Conservation (phyloP, 2,329 filamentous ascomycete genomes). For the Pseudopyrenochaeta lycopersici region DNA sequence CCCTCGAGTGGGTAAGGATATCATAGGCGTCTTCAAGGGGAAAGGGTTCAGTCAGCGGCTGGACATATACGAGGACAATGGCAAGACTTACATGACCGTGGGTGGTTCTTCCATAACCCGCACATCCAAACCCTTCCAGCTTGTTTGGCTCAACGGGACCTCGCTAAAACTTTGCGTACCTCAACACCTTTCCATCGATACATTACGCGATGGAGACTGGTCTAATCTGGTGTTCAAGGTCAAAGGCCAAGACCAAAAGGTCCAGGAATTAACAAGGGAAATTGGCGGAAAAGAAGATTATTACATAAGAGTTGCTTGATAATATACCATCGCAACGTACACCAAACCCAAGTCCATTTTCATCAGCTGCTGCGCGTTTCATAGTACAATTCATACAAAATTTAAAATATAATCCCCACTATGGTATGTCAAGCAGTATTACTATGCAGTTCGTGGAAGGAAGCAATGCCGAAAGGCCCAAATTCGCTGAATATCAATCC, state of each 20-base stretch:
- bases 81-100: not conserved
- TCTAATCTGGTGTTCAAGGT: constrained; percentile 5
- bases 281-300: too few species aligned
- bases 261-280: not conserved
- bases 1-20: not conserved
- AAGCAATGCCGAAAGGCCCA: too few species aligned
- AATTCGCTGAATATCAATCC: not conserved
- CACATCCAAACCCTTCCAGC: not conserved
- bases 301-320: too few species aligned
- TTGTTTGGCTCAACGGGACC: constrained; percentile 2
- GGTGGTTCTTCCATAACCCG: not conserved
- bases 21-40: not conserved
- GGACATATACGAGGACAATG: not conserved
- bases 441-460: too few species aligned
- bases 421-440: too few species aligned
- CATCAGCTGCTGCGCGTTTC: too few species aligned
- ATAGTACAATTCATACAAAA: too few species aligned
- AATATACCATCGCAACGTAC: too few species aligned
- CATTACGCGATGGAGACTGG: constrained; percentile 2
- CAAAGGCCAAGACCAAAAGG: not conserved
- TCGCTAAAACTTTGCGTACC: constrained; percentile 5
- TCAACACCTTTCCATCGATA: constrained; percentile 8
- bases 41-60: not conserved
- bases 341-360: too few species aligned
- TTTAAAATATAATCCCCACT: too few species aligned